Evolutionary conservation across 768 basidiomycete species (phyloP), one percentile per base, ranked within the genome.

Genomic region (Serendipita indica): DNA sequence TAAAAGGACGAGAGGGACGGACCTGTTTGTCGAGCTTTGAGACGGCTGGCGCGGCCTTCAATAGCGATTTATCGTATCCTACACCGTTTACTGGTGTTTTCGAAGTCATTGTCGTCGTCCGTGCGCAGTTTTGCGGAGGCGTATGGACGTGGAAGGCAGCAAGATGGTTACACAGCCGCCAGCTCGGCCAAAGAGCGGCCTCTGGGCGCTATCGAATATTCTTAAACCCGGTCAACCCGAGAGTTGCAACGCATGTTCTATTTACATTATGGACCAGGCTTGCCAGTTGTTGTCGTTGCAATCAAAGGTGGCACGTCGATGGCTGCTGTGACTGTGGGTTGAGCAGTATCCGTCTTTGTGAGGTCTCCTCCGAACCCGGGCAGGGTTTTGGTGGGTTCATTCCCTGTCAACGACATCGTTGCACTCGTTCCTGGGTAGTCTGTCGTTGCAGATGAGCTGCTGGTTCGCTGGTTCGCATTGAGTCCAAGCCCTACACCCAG

Each of bases 21-120:
- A 54, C 49, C 49, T 54, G 49, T 30, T 54, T 54, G n/a, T 54
- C 49, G 6, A 16, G 20, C 49, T 54, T 54, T 6, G 49, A 22
- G 30, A 54, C 30, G 16, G 20, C n/a, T 16, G 49, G 49, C n/a
- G 49, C 49, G 49, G 20, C 30, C 30, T n/a, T 28, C 22, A 54
- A 32, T n/a, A 54, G n/a, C 5, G 49, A 27, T 28, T 25, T 25
- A 30, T 54, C 49, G n/a, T 54, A 54, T 7, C 49, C 22, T 54
- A 27, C 22, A 28, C 49, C 49, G 30, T 54, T 54, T 3, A 27
- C 49, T 54, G 49, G 49, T 16, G 49, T 54, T n/a, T 28, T 25
- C 30, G 49, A 54, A 4, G 22, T 22, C 49, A 54, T 54, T 25
- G 20, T 54, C 3, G n/a, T 43, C 3, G 3, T 43, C n/a, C 6